Conservation (phyloP, 179 eudicot species). For the Vitellaria paradoxa region DNA sequence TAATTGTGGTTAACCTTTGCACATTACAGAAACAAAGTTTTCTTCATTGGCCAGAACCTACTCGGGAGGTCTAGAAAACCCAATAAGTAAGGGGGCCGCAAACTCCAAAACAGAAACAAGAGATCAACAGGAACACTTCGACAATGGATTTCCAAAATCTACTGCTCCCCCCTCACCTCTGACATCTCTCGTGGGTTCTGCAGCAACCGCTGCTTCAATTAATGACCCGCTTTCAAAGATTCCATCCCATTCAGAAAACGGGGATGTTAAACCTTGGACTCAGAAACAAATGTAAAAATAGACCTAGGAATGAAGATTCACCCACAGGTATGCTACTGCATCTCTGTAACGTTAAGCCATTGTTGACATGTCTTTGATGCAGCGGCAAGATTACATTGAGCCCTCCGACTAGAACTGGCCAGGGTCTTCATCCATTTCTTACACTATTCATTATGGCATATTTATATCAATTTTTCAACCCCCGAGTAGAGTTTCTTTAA, state of each 20-base stretch:
- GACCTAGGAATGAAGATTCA: not conserved
- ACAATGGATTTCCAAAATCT: slow-evolving; percentile 37
- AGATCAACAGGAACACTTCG: slow-evolving; percentile 29
- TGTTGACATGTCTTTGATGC: slow-evolving; percentile 12
- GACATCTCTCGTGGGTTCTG: slow-evolving; percentile 23
- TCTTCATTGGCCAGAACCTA: slow-evolving; percentile 58
- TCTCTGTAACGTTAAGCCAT: slow-evolving; percentile 15
- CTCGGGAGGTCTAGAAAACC: slow-evolving; percentile 31
- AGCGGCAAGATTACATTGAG: slow-evolving; percentile 5
- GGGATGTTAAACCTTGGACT: slow-evolving; percentile 36
- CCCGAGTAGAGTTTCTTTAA: not conserved
- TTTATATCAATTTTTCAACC: not conserved
- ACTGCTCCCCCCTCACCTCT: slow-evolving; percentile 15
- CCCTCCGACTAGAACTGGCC: not conserved
- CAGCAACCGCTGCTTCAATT: slow-evolving; percentile 23
- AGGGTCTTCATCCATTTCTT: slow-evolving; percentile 10
- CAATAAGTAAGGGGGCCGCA: slow-evolving; percentile 29
- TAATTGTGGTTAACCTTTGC: slow-evolving; percentile 5
- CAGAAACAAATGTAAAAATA: slow-evolving; percentile 16
- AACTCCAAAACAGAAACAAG: slow-evolving; percentile 31
- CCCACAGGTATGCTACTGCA: slow-evolving; percentile 14
- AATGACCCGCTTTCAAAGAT: slow-evolving; percentile 32
- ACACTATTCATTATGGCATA: not conserved
- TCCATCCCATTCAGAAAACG: slow-evolving; percentile 36
- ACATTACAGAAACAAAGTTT: slow-evolving; percentile 59